phyloP scores from a whole-genome alignment of 441 rosid species.

The Syzygium malaccense region DNA sequence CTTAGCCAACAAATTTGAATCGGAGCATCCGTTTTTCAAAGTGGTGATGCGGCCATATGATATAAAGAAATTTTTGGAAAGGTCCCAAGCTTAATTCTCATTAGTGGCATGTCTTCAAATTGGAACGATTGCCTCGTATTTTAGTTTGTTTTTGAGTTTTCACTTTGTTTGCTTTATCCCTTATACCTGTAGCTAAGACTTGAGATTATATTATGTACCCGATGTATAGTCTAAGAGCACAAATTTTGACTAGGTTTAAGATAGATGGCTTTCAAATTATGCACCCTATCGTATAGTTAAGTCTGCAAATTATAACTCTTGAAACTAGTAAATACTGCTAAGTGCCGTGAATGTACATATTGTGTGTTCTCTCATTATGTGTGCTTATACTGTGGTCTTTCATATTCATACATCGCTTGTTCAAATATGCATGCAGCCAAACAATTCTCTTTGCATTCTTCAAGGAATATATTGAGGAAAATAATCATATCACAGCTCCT shows the following conservation, averaged over 20 bases:
- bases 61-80: fast-evolving
- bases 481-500: fast-evolving
- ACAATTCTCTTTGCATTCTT: background rate
- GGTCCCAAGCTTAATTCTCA: background rate
- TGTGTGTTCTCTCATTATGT: too few species aligned
- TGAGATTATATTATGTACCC: background rate
- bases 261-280: too few species aligned
- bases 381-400: too few species aligned
- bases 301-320: background rate
- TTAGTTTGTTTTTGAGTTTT: background rate
- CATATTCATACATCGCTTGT: too few species aligned
- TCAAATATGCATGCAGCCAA: fast-evolving
- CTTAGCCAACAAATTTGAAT: background rate
- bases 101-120: background rate
- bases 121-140: background rate
- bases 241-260: background rate
- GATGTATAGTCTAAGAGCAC: background rate
- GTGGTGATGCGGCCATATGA: background rate
- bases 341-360: too few species aligned
- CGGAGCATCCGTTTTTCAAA: fast-evolving
- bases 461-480: background rate
- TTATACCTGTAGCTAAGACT: background rate
- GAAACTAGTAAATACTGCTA: fast-evolving
- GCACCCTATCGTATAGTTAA: fast-evolving
- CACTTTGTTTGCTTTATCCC: background rate